Percentiles rank a stretch among this genome's conserved stretches.
These are phyloP conservation scores for Scutellaria galericulata DNA, from an alignment of 257 asterid species.

Conservation along the genomic window DNA sequence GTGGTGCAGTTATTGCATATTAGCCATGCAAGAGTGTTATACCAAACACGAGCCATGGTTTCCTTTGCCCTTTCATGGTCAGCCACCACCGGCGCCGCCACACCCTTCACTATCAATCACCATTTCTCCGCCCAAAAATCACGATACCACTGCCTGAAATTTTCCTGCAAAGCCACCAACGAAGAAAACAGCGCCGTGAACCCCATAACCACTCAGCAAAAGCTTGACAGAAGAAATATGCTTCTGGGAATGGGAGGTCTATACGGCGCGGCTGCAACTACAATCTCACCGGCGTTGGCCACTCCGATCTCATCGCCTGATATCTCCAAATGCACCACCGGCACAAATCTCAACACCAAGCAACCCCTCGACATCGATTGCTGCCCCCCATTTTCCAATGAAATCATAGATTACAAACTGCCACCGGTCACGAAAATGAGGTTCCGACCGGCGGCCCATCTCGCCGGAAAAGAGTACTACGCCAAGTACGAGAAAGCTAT, in stretches of 20 bases:
- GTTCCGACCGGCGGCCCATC: conserved; percentile 47
- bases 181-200: not conserved
- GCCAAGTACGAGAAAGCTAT: conserved; percentile 47
- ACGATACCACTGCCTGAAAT: conserved; percentile 21
- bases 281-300: conserved; percentile 28
- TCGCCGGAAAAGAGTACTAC: conserved; percentile 40
- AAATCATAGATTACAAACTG: conserved; percentile 37
- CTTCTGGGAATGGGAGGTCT: conserved; percentile 45
- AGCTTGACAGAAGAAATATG: conserved; percentile 43
- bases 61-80: conserved; percentile 38
- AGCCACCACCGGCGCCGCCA: conserved; percentile 13
- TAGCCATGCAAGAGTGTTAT: conserved; percentile 19
- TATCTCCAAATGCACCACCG: conserved; percentile 42
- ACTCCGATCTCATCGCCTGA: conserved; percentile 46
- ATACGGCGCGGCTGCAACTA: conserved; percentile 34
- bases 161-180: conserved; percentile 34
- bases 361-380: conserved; percentile 48
- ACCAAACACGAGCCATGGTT: conserved; percentile 13
- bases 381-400: conserved; percentile 40
- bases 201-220: conserved; percentile 19
- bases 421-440: conserved; percentile 38
- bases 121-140: conserved; percentile 25
- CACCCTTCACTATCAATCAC: conserved; percentile 1
- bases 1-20: too few species aligned
- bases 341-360: conserved; percentile 43